A percentile compares a stretch with the other conserved stretches of the same genome.
Conservation (phyloP, 305 asterid species). For the Fraxinus xanthoxyloides region DNA sequence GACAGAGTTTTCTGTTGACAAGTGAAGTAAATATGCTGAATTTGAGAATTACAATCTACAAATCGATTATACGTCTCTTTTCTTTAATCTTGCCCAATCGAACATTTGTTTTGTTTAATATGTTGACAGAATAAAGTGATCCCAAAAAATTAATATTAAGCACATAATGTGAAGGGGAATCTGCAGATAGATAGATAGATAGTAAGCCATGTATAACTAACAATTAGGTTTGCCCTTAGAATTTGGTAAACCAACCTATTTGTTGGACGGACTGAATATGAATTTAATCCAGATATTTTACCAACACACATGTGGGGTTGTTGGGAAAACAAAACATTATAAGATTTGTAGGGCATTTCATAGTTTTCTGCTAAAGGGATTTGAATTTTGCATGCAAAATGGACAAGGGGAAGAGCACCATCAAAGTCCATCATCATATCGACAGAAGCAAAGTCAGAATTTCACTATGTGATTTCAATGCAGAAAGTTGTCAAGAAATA, state of each 20-base stretch:
- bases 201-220: constrained; percentile 9
- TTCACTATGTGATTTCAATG: constrained; percentile 39
- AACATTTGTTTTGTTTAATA: neutral
- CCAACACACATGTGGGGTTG: constrained; percentile 20
- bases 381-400: constrained; percentile 19
- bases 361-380: constrained; percentile 7
- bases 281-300: constrained; percentile 17
- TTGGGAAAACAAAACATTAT: constrained; percentile 17
- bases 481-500: constrained; percentile 40
- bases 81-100: neutral
- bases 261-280: constrained; percentile 22
- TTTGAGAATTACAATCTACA: neutral
- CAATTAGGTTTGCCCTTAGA: constrained; percentile 33
- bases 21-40: neutral
- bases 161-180: neutral
- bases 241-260: constrained; percentile 41
- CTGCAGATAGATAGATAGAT: neutral
- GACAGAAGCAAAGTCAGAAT: constrained; percentile 33
- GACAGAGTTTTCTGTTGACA: neutral
- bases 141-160: neutral
- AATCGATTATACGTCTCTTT: neutral
- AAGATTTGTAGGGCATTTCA: constrained; percentile 10
- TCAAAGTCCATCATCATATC: neutral
- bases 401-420: constrained; percentile 28
- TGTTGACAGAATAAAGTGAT: neutral